Conservation (phyloP, 2,329 filamentous ascomycete species). For the Dactylonectria estremocensis region DNA sequence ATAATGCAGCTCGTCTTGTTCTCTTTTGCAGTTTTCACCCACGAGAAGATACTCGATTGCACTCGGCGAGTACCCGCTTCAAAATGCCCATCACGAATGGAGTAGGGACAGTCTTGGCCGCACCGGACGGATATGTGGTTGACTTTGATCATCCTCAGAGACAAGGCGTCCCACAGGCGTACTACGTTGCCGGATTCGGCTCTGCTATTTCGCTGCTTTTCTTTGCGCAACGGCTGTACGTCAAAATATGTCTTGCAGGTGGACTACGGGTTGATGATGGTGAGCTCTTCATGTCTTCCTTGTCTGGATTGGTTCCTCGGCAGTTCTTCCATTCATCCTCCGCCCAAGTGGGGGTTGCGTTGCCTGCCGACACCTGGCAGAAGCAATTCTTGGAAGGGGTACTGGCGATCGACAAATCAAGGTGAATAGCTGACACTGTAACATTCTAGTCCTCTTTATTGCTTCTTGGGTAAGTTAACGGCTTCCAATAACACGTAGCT, state of each 20-base stretch:
- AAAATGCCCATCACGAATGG: slow-evolving; percentile 40
- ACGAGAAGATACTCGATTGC: neutral
- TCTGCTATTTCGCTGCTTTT: slow-evolving; percentile 40
- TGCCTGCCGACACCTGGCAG: neutral
- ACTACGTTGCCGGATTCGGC: slow-evolving; percentile 41
- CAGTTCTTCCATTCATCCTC: neutral
- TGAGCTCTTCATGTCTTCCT: slow-evolving; percentile 29
- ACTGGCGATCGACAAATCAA: neutral
- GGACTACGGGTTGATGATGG: slow-evolving; percentile 47
- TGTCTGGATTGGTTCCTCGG: neutral
- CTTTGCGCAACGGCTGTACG: slow-evolving; percentile 47
- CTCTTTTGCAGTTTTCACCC: neutral
- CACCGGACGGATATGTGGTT: slow-evolving; percentile 53
- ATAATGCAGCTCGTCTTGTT: neutral
- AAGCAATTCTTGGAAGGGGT: neutral
- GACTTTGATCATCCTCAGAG: slow-evolving; percentile 53
- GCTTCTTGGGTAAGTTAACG: slow-evolving; percentile 15
- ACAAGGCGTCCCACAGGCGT: slow-evolving; percentile 42
- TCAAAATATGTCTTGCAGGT: slow-evolving; percentile 43
- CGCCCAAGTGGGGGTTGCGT: neutral
- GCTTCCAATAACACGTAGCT: neutral
- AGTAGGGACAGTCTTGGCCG: slow-evolving; percentile 33
- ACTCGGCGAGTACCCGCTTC: neutral
- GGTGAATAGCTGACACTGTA: neutral
- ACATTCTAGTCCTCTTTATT: slow-evolving; percentile 8